Base-by-base conservation (phyloP, 2,329 filamentous ascomycete genomes). In the Rasamsonia emersonii region DNA sequence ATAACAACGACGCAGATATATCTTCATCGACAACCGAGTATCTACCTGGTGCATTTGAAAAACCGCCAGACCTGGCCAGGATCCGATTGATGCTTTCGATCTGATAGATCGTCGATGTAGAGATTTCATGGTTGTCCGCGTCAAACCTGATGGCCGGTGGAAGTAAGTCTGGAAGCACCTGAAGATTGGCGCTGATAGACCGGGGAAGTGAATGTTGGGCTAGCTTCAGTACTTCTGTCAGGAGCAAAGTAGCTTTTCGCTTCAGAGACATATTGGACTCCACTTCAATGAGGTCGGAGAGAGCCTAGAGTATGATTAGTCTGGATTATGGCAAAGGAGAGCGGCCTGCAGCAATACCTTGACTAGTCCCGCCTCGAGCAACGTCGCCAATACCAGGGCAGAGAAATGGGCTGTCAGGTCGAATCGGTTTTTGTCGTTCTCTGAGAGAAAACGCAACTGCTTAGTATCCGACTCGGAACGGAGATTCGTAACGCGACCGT, bases 61-160 rank as follows among this genome's bases (percentile, higher is more conserved):
- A 49, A n/a, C 65, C 62, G 4, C 76, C 74, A 28, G 85, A 93
- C 36, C 86, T 75, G 52, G 93, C 93, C 9, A 98, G 64, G 0
- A 88, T 96, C 41, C 86, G 77, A 56, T 89, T 98, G 44, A 98
- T 86, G 53, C 89, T 95, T 62, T 94, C 94, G 33, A 98, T 93
- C 54, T 96, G 91, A 50, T 96, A 98, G 9, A 98, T 85, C 11
- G 93, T 93, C 5, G 86, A 80, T 5, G 86, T 88, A 5, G 89
- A 86, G 35, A 82, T 70, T 45, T 88, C 88, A 33, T 85, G 79
- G 15, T 77, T 72, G 18, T 88, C 76, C 13, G 77, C 69, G 14
- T 75, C 67, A 46, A 88, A 85, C 19, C 77, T 72, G 2, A 83
- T 72, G 4, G 88, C 86, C 0, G 79, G 77, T 5, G 79, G 71